These are phyloP conservation scores for Pistacia integerrima DNA, from an alignment of 345 rosid species.

Conservation along the genomic window DNA sequence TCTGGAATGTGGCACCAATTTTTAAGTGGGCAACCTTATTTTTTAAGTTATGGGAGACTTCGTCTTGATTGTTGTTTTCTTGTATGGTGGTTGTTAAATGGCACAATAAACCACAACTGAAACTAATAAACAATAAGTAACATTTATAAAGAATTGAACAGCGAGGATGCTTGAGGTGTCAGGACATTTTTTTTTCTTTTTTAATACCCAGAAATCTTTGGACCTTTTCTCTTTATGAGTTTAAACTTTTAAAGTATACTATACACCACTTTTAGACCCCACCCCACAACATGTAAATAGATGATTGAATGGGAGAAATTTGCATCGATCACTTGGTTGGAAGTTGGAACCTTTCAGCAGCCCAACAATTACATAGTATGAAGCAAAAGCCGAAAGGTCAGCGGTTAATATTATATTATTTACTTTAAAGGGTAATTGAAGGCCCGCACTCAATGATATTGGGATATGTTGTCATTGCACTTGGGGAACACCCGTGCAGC, in stretches of 20 bases:
- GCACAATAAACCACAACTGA: not conserved
- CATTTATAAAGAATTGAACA: not conserved
- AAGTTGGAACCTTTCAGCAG: no score
- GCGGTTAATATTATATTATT: not conserved
- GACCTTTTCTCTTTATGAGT: no score
- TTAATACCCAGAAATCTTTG: no score
- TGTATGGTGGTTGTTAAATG: conserved; percentile 1
- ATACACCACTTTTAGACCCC: no score
- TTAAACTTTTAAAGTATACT: no score
- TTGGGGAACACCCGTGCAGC: no score
- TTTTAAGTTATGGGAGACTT: not conserved
- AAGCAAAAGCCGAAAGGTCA: not conserved
- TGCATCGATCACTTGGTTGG: no score
- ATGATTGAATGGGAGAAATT: no score
- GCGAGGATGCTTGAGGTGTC: not conserved
- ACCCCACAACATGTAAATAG: no score
- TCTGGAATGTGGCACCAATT: not conserved
- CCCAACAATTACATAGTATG: no score
- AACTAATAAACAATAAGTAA: not conserved
- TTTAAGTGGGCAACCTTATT: not conserved
- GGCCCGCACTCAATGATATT: conserved; percentile 1
- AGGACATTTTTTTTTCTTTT: not conserved
- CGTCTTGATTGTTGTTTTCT: not conserved
- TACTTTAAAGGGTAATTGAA: not conserved
- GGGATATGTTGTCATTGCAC: not conserved